A percentile compares a stretch with the other conserved stretches of the same genome.
These are phyloP conservation scores for Vitis hybrid DNA, from an alignment of 177 flowering plant species.

Conservation along the genomic window DNA sequence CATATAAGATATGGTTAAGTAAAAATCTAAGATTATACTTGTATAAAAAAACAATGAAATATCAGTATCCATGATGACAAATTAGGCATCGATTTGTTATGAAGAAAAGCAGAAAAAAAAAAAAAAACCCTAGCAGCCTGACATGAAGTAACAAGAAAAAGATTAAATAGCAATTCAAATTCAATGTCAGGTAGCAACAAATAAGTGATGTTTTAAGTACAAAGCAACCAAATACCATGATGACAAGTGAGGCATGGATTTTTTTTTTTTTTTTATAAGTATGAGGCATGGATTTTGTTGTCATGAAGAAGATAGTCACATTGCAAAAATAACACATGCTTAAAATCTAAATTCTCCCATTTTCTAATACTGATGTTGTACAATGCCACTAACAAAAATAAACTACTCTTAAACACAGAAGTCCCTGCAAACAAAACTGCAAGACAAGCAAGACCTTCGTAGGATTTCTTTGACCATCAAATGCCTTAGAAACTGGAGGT, in stretches of 20 bases:
- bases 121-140: slow-evolving; percentile 96
- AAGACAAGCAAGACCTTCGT: slow-evolving; percentile 61
- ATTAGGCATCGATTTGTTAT: too few species aligned
- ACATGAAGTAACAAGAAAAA: slow-evolving; percentile 7
- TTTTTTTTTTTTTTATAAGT: background rate
- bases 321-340: background rate
- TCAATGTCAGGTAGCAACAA: background rate
- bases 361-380: background rate
- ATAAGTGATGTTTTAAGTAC: too few species aligned
- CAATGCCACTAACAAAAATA: background rate
- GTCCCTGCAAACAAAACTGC: background rate
- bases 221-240: too few species aligned
- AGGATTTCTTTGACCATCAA: slow-evolving; percentile 80
- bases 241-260: too few species aligned
- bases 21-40: too few species aligned
- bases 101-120: slow-evolving; percentile 5
- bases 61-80: too few species aligned
- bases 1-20: too few species aligned
- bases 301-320: background rate
- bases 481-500: slow-evolving; percentile 89
- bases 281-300: background rate
- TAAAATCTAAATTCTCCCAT: background rate
- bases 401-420: background rate
- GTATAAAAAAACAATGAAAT: too few species aligned
- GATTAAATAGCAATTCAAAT: too few species aligned